phyloP scores from a whole-genome alignment of 305 asterid genomes.

The Fraxinus floribunda region DNA sequence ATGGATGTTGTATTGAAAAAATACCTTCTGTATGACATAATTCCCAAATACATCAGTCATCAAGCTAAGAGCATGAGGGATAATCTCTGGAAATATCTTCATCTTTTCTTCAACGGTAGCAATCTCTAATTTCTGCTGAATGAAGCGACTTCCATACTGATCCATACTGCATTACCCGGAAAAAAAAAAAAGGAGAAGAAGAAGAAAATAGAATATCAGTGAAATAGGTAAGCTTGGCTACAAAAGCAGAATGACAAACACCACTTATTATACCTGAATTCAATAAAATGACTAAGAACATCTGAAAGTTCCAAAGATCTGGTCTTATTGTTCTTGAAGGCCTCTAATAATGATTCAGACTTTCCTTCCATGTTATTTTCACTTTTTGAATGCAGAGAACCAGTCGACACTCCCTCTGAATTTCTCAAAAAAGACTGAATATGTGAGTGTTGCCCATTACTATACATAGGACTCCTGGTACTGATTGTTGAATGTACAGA shows the following conservation, averaged over 20 bases:
- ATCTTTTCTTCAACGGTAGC: constrained; percentile 69
- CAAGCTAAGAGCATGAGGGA: constrained; percentile 63
- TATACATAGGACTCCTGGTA: constrained; percentile 39
- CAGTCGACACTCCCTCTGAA: constrained; percentile 39
- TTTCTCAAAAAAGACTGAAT: constrained; percentile 34
- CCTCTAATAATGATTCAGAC: constrained; percentile 48
- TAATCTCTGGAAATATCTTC: constrained; percentile 58
- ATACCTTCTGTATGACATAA: constrained; percentile 87
- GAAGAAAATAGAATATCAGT: background rate
- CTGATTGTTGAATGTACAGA: constrained; percentile 34
- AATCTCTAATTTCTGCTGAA: constrained; percentile 89
- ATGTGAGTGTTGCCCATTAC: constrained; percentile 44
- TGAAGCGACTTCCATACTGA: constrained; percentile 88
- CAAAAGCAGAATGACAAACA: constrained; percentile 16
- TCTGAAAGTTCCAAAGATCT: constrained; percentile 64
- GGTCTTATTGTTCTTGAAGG: constrained; percentile 60
- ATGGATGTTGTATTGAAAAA: background rate
- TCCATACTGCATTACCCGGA: constrained; percentile 57
- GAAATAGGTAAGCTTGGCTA: constrained; percentile 9
- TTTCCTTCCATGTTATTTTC: constrained; percentile 46
- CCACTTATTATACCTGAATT: constrained; percentile 51
- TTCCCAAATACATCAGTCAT: constrained; percentile 87
- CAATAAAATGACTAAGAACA: constrained; percentile 56
- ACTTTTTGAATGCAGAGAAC: constrained; percentile 36
- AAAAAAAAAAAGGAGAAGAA: background rate